Evolutionary conservation across 2,329 filamentous ascomycete genomes (phyloP).

Genomic region (Zasmidium citrigriseum): DNA sequence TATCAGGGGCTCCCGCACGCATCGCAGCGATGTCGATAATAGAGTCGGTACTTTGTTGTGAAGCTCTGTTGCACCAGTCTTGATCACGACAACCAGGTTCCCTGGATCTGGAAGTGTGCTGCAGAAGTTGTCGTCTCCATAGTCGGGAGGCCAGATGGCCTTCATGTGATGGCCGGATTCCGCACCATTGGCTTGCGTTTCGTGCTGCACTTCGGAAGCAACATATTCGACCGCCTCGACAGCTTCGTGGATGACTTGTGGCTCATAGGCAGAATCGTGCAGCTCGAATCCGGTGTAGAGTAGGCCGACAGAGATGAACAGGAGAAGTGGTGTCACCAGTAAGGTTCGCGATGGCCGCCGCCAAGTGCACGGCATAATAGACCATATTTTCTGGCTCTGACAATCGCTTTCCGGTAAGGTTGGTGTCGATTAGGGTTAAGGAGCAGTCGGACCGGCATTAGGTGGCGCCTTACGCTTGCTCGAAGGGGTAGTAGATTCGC

Average conservation of each 20-base stretch:
- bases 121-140: slow-evolving; percentile 1
- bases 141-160: not conserved
- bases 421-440: not conserved
- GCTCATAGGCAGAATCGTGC: not conserved
- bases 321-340: too few species aligned
- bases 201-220: not conserved
- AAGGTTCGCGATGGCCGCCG: not conserved
- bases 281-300: not conserved
- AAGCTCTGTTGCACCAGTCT: slow-evolving; percentile 59
- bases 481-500: not conserved
- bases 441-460: not conserved
- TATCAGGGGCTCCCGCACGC: slow-evolving; percentile 48
- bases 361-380: not conserved
- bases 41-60: slow-evolving; percentile 54
- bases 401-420: too few species aligned
- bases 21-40: slow-evolving; percentile 54
- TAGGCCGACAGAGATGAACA: not conserved
- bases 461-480: too few species aligned
- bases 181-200: not conserved
- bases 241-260: not conserved
- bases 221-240: not conserved
- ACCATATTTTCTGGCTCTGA: too few species aligned
- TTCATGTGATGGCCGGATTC: not conserved
- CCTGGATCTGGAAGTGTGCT: slow-evolving; percentile 28
- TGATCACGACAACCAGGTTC: slow-evolving; percentile 56